Evolutionary conservation across 2,329 filamentous ascomycete species (phyloP), one percentile per base, ranked within the genome.

Genomic region (Coleophoma crateriformis): DNA sequence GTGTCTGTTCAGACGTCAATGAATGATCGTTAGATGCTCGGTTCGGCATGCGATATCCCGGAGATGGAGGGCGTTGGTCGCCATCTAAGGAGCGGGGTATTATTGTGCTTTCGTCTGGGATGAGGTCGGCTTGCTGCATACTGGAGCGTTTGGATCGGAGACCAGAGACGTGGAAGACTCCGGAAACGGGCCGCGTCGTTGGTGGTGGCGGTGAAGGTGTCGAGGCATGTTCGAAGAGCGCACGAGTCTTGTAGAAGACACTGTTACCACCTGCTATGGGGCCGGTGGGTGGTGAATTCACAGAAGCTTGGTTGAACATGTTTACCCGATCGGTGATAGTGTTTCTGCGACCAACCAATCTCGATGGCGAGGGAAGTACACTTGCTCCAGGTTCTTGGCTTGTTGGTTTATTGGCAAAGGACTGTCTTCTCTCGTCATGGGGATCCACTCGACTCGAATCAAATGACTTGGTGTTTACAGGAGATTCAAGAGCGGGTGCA

Each of bases 181-280:
- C 48, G 15, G 51, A 54, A 1, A 50, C 22, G 7, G 50, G 40
- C 14, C 50, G 44, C 10, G 48, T 41, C 12, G 41, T 33, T 35
- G 47, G 27, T 14, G 41, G 47, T 17, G 37, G 47, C 1, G 51
- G 45, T 3, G 52, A 32, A 19, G 49, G 50, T 20, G 47, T 33
- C 3, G 55, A 54, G 12, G 49, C 46, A 10, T 54, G 48, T 49
- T 63, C 59, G 17, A 63, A 63, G 2, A 63, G 49, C 7, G 56
- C 59, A 20, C 59, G 58, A 2, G 59, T 61, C 47, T 55, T 60
- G 14, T 57, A 54, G 43, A 61, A 61, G 35, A 61, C 53, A 15
- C 46, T 54, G 17, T 44, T 55, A 13, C 46, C 42, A n/a, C 54
- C 50, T 22, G 48, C 43, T 35, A 34, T 47, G 13, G 41, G 33